phyloP scores from a whole-genome alignment of 2,329 filamentous ascomycete species.

The Cladophialophora yegresii region DNA sequence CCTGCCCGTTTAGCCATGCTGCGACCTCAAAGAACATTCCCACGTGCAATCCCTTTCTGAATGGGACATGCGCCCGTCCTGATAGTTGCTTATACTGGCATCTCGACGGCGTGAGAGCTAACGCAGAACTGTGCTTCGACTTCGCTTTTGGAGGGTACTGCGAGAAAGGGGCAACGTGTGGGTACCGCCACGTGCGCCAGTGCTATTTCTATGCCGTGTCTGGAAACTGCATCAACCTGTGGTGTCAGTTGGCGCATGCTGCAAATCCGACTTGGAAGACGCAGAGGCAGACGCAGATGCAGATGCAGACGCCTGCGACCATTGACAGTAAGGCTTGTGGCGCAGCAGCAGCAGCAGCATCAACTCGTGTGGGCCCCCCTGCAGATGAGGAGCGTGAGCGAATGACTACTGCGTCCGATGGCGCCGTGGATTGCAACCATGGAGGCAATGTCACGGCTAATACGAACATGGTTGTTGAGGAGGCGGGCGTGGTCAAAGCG shows the following conservation, averaged over 20 bases:
- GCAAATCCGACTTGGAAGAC: not conserved
- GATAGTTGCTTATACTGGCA: not conserved
- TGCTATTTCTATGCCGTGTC: not conserved
- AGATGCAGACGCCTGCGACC: not conserved
- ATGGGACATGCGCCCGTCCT: not conserved
- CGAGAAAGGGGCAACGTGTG: not conserved
- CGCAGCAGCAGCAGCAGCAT: too few species aligned
- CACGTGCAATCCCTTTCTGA: not conserved
- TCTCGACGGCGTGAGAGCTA: not conserved
- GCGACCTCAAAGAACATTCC: not conserved
- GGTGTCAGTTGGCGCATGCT: constrained; percentile 5
- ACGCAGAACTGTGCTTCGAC: not conserved
- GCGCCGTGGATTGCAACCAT: not conserved
- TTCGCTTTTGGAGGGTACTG: constrained; percentile 1
- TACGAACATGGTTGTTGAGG: not conserved
- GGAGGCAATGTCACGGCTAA: not conserved
- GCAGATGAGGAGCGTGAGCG: not conserved
- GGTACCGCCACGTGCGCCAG: not conserved
- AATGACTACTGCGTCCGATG: not conserved
- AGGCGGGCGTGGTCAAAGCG: not conserved
- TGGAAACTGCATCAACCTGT: not conserved
- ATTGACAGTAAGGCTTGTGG: not conserved
- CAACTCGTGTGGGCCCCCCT: not conserved
- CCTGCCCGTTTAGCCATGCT: not conserved
- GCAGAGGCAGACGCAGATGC: too few species aligned